Evolutionary conservation across 495 filamentous ascomycete species (phyloP), one percentile per base, ranked within the genome.

Genomic region (Aspergillus wentii): DNA sequence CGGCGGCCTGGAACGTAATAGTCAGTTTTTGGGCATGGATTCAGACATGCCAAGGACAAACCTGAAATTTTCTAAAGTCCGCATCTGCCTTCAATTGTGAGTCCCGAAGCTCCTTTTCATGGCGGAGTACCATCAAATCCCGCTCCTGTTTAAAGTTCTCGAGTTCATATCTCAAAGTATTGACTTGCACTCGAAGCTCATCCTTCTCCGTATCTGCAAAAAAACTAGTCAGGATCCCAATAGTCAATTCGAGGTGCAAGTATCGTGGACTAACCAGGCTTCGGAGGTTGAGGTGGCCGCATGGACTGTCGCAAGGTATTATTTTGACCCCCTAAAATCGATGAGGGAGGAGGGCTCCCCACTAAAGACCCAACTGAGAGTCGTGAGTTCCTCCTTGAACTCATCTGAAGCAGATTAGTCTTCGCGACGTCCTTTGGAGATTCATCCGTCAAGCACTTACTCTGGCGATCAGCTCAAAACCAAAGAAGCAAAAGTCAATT

Each of bases 111-210:
- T 95, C 89, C 48, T 88, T 85, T 38, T 94, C 86, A 50, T 87
- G 82, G 37, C 83, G 78, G 8, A 95, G 62, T 3, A 70, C 73
- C 35, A 79, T 63, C 32, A 95, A 66, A 27, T 94, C 90, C 45
- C 86, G 80, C 55, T 96, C 92, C 38, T 95, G 87, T 45, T 88
- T 89, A 43, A 87, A 68, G 8, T 75, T 68, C 52, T 91, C 72
- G 22, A 87, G 52, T 46, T 87, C 84, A 62, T 85, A 87, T 37
- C 72, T 75, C 23, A 85, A 59, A 4, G 80, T 76, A 46, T 80
- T 82, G 17, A 86, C 55, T 56, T 85, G 78, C 1, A 82, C 74
- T 22, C 83, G 76, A 4, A 87, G 57, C 40, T 80, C 76, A 27
- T 88, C 83, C 42, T 83, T 87, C 35, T 68, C 64, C n/a, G 45